Evolutionary conservation across 768 basidiomycete species (phyloP).

Genomic region (Suillus clintonianus): DNA sequence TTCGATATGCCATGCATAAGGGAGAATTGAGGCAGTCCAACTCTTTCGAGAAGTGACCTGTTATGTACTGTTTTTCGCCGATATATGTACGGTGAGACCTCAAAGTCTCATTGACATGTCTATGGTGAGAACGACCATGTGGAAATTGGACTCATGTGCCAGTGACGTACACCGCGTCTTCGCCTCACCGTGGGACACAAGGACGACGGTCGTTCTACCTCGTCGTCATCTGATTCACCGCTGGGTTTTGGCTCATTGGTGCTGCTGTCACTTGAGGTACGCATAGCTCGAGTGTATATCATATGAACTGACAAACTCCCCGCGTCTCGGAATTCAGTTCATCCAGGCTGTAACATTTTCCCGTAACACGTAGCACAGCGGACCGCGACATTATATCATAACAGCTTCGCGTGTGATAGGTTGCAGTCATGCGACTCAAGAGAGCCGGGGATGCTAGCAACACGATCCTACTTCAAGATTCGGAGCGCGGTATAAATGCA

Average conservation of each 20-base stretch:
- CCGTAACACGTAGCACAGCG: neutral
- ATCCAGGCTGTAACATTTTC: neutral
- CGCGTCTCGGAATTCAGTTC: neutral
- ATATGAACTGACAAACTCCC: neutral
- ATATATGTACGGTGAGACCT: neutral
- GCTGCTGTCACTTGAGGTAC: neutral
- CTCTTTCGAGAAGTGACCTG: neutral
- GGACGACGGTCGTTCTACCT: neutral
- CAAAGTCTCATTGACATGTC: neutral
- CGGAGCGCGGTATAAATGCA: conserved; percentile 1
- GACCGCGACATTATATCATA: neutral
- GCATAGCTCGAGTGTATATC: neutral
- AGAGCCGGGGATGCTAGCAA: conserved; percentile 1
- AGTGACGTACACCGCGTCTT: neutral
- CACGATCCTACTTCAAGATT: neutral
- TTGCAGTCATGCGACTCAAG: neutral
- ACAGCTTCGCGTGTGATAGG: neutral
- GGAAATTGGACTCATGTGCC: neutral
- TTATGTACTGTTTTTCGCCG: neutral
- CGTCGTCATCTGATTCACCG: neutral
- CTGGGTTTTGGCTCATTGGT: neutral
- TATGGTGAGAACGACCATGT: neutral
- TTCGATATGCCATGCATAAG: neutral
- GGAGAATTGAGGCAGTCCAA: neutral
- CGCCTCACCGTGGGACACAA: neutral